Percentiles rank a stretch among this genome's conserved stretches.
phyloP scores from a whole-genome alignment of 805 yeast species.

The Candida michaelii region DNA sequence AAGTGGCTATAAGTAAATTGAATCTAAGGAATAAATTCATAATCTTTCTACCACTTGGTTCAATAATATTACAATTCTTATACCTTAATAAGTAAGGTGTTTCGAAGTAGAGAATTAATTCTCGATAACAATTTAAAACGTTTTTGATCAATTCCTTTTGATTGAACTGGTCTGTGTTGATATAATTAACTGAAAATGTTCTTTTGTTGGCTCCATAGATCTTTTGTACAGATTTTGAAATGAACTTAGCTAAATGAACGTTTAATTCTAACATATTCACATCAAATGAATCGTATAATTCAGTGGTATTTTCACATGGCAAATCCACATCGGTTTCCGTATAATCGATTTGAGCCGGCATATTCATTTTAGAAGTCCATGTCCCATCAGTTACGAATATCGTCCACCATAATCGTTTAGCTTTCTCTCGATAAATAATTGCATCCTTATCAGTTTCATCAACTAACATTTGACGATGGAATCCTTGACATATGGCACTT shows the following conservation, averaged over 20 bases:
- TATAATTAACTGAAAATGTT: conserved; percentile 39
- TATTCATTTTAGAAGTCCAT: conserved; percentile 40
- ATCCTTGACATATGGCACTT: conserved; percentile 37
- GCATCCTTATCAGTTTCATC: conserved; percentile 8
- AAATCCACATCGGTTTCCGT: conserved; percentile 44
- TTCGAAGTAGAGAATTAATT: conserved; percentile 34
- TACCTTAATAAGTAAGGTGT: conserved; percentile 25
- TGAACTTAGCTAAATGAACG: conserved; percentile 39
- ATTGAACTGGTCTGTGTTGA: conserved; percentile 40
- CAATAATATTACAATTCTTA: conserved; percentile 21
- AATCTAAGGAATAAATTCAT: conserved; percentile 38
- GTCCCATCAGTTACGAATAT: conserved; percentile 38
- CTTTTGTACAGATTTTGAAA: conserved; percentile 33
- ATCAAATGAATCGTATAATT: conserved; percentile 31
- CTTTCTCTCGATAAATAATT: conserved; percentile 22
- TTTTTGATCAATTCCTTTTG: conserved; percentile 33
- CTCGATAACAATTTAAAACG: conserved; percentile 27
- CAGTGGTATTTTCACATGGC: conserved; percentile 33
- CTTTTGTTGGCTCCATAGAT: conserved; percentile 43
- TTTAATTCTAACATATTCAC: conserved; percentile 31
- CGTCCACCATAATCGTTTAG: conserved; percentile 44
- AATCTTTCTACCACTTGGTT: conserved; percentile 23
- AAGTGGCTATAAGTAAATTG: conserved; percentile 32
- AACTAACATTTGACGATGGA: conserved; percentile 29
- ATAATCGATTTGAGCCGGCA: conserved; percentile 41